Conservation (phyloP, 805 yeast genomes). For the Starmerella apis region DNA sequence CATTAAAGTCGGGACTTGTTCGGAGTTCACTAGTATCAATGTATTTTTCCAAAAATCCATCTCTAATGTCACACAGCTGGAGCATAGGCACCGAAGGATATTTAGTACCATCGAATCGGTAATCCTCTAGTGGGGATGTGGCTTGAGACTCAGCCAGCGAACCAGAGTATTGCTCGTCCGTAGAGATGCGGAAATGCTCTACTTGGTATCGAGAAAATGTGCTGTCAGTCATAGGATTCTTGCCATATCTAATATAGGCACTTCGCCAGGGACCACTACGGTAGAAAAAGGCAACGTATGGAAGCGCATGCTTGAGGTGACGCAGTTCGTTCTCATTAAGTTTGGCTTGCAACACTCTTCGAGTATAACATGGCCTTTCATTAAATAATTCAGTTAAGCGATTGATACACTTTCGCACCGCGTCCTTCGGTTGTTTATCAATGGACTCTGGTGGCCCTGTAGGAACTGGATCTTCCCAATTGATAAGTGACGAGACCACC, state of each 20-base stretch:
- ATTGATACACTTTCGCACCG: conserved; percentile 32
- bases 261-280: conserved; percentile 94
- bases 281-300: conserved; percentile 71
- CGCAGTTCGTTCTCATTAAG: conserved; percentile 20
- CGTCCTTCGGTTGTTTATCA: conserved; percentile 35
- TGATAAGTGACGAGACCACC: conserved; percentile 30
- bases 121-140: conserved; percentile 19
- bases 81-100: conserved; percentile 61
- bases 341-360: conserved; percentile 46
- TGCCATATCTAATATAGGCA: conserved; percentile 65
- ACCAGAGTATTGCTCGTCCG: conserved; percentile 18
- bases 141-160: not conserved
- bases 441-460: conserved; percentile 34
- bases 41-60: conserved; percentile 45
- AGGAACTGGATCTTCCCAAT: conserved; percentile 32
- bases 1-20: conserved; percentile 44
- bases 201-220: conserved; percentile 62
- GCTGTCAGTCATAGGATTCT: conserved; percentile 55
- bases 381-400: conserved; percentile 42
- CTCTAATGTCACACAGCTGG: conserved; percentile 70
- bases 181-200: conserved; percentile 60
- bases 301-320: conserved; percentile 61
- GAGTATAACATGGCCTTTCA: conserved; percentile 72
- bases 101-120: conserved; percentile 57
- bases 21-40: conserved; percentile 36